phyloP scores from a whole-genome alignment of 75 land plant genomes.

The Pseudotsuga menziesii region DNA sequence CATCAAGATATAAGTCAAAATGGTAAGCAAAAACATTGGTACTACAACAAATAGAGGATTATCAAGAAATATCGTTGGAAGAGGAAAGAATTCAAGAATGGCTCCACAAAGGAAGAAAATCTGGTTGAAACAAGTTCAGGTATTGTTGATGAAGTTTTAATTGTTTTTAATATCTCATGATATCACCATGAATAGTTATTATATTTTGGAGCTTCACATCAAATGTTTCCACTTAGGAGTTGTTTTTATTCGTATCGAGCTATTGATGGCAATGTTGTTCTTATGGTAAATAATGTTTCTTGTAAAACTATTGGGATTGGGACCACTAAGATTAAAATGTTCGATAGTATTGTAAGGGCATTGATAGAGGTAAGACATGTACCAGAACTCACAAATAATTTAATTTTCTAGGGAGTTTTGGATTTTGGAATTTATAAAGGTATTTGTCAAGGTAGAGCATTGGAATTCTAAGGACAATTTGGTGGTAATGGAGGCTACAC shows the following conservation, averaged over 20 bases:
- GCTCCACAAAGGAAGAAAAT: background rate
- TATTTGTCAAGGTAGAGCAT: background rate
- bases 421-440: slow-evolving; percentile 10
- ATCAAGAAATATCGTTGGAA: background rate
- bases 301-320: slow-evolving; percentile 5
- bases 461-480: background rate
- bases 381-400: slow-evolving; percentile 11
- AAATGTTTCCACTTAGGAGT: slow-evolving; percentile 12
- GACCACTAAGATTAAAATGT: slow-evolving; percentile 2
- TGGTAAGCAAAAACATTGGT: background rate
- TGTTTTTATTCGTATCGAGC: slow-evolving; percentile 8
- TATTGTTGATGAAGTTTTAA: background rate
- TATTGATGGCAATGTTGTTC: slow-evolving; percentile 1
- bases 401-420: slow-evolving; percentile 15
- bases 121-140: background rate
- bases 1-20: background rate
- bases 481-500: no score
- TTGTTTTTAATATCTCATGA: background rate
- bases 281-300: slow-evolving; percentile 14
- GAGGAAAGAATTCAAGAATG: background rate
- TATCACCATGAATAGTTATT: slow-evolving; percentile 4
- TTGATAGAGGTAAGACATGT: slow-evolving; percentile 12
- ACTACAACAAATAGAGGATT: background rate
- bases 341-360: slow-evolving; percentile 12
- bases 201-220: slow-evolving; percentile 7